These are phyloP conservation scores for Schizophyllum commune DNA, from an alignment of 1,284 basidiomycete species.

Conservation along the genomic window DNA sequence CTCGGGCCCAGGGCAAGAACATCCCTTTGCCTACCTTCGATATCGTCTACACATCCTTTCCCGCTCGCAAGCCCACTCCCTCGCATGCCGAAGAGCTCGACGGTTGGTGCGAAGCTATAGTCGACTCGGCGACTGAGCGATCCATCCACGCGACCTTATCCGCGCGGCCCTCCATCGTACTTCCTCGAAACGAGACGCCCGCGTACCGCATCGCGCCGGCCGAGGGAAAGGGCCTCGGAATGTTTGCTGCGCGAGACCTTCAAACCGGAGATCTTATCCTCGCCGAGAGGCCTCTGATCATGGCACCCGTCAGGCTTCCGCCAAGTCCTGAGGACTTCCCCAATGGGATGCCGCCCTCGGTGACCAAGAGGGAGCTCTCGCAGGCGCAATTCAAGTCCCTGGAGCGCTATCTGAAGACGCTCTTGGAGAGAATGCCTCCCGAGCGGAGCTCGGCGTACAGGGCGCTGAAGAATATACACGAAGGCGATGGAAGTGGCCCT, in stretches of 20 bases:
- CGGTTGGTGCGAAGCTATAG: neutral
- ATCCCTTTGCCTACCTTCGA: neutral
- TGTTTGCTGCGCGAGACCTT: constrained; percentile 15
- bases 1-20: neutral
- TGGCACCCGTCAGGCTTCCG: neutral
- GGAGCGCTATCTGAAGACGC: neutral
- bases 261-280: constrained; percentile 14
- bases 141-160: neutral
- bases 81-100: neutral
- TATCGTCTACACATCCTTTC: neutral
- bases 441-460: constrained; percentile 7
- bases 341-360: neutral
- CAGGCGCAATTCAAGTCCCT: neutral
- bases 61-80: neutral
- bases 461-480: constrained; percentile 9
- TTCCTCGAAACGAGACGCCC: constrained; percentile 2
- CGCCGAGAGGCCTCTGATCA: constrained; percentile 11
- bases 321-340: neutral
- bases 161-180: constrained; percentile 7
- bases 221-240: constrained; percentile 13
- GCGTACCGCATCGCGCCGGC: constrained; percentile 2
- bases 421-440: constrained; percentile 9
- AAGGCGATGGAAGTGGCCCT: constrained; percentile 8
- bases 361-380: neutral
- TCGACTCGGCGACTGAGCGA: constrained; percentile 1